Evolutionary conservation across 2,329 filamentous ascomycete species (phyloP).

Genomic region (Huntiella omanensis): DNA sequence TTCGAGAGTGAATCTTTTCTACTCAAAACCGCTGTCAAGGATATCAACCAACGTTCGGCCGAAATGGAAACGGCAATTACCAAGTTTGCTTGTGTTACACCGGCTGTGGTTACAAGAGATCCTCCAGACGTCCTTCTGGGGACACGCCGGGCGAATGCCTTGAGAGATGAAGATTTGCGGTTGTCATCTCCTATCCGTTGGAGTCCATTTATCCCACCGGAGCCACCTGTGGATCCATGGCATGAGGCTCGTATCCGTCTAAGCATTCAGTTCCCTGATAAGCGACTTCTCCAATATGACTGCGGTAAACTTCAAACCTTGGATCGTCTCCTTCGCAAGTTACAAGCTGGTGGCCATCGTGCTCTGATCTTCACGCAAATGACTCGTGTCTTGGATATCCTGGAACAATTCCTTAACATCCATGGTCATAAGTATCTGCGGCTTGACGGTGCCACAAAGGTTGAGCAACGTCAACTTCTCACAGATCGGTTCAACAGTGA

Average conservation of each 20-base stretch:
- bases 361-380: constrained; percentile 98
- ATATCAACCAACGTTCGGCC: constrained; percentile 52
- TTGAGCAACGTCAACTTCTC: constrained; percentile 85
- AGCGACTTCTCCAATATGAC: constrained; percentile 88
- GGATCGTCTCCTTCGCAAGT: constrained; percentile 64
- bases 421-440: constrained; percentile 94
- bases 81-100: constrained; percentile 84
- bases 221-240: constrained; percentile 55
- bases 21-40: constrained; percentile 51
- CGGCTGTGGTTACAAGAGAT: constrained; percentile 67
- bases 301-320: constrained; percentile 90
- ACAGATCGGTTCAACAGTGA: constrained; percentile 97
- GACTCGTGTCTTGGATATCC: constrained; percentile 93
- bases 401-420: constrained; percentile 95
- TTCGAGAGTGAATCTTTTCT: constrained; percentile 49
- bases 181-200: constrained; percentile 36
- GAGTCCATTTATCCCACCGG: constrained; percentile 37
- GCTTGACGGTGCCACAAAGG: constrained; percentile 87
- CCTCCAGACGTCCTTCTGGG: constrained; percentile 51
- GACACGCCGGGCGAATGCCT: constrained; percentile 33
- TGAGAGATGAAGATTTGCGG: constrained; percentile 37
- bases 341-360: constrained; percentile 80
- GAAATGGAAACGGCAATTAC: constrained; percentile 57
- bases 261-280: constrained; percentile 93
- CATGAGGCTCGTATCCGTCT: constrained; percentile 84